Base-by-base conservation (phyloP, 1,284 basidiomycete genomes). In the Pseudozyma hubeiensis region DNA sequence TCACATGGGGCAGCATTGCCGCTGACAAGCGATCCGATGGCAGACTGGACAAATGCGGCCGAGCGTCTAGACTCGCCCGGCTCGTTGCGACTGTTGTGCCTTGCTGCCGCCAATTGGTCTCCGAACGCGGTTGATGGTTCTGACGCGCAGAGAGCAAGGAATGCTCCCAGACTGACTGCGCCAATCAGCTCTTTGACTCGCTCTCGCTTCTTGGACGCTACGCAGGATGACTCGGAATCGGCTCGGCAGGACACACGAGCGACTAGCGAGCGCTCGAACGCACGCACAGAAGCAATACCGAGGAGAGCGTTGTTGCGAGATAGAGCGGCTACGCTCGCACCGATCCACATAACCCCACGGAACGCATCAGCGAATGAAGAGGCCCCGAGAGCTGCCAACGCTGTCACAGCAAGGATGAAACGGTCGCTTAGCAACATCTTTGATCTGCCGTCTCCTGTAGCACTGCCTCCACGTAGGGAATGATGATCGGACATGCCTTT, bases 391-490 rank as follows among this genome's bases (percentile, higher is more conserved):
- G 7, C 33, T 14, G 31, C 9, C 33, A 7, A 44, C 7, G 14
- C 7, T 17, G 41, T 17, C 31, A 6, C n/a, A 24, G 19, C 14
- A 7, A 56, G 58, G 8, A 40, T 53, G n/a, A 67, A 61, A 29
- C 30, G 64, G 16, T 56, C 58, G 50, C 44, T 62, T 4, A 67
- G 64, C 39, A 61, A 49, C 33, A 53, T 67, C 24, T 67, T 67
- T 40, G 58, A 67, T 14, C 11, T 53, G 10, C 19, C 64, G 34
- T 49, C 48, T 31, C 47, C 55, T 4, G 37, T 53, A 16, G 14
- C 19, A n/a, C 30, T 33, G 3, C 41, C 30, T 45, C 41, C 31
- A 14, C 41, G 13, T 24, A 41, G 16, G 35, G 7, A 44, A 35
- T 53, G 16, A 45, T 29, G 8, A 4, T 16, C 48, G 7, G 14